Conservation (phyloP, 208 protist species). For the Leishmania braziliensis region DNA sequence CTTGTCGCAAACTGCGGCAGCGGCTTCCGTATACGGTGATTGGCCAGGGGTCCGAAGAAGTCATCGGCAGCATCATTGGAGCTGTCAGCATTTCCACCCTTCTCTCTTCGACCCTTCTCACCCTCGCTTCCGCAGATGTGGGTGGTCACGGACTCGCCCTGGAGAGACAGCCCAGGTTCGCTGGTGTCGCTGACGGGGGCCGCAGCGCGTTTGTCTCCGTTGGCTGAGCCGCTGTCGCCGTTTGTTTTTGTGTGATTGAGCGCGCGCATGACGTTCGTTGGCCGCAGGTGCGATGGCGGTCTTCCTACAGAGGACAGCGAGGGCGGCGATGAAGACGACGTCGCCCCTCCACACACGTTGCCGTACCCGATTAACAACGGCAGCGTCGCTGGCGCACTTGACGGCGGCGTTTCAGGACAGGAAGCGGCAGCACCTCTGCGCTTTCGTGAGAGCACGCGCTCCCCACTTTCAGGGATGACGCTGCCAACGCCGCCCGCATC, state of each 20-base stretch:
- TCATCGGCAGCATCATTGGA: slow-evolving; percentile 38
- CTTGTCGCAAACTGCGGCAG: slow-evolving; percentile 76
- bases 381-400: slow-evolving; percentile 10
- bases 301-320: slow-evolving; percentile 8
- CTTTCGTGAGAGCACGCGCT: slow-evolving; percentile 44
- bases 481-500: slow-evolving; percentile 24
- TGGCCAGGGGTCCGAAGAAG: slow-evolving; percentile 29
- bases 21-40: slow-evolving; percentile 63
- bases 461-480: slow-evolving; percentile 37
- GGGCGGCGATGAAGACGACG: background rate
- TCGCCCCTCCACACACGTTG: background rate
- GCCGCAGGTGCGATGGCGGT: slow-evolving; percentile 15
- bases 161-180: slow-evolving; percentile 3
- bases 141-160: slow-evolving; percentile 19
- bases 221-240: background rate
- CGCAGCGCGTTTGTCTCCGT: background rate
- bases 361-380: slow-evolving; percentile 6
- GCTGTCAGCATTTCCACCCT: background rate
- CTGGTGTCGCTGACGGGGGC: background rate
- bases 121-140: background rate
- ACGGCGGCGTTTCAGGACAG: background rate
- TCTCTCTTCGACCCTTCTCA: background rate
- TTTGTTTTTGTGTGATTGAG: slow-evolving; percentile 12
- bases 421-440: slow-evolving; percentile 4
- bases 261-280: slow-evolving; percentile 24